Percentiles rank a stretch among this genome's conserved stretches.
Evolutionary conservation across 192 early-diverging fungal species (phyloP).

Genomic region (Glomus cerebriforme): DNA sequence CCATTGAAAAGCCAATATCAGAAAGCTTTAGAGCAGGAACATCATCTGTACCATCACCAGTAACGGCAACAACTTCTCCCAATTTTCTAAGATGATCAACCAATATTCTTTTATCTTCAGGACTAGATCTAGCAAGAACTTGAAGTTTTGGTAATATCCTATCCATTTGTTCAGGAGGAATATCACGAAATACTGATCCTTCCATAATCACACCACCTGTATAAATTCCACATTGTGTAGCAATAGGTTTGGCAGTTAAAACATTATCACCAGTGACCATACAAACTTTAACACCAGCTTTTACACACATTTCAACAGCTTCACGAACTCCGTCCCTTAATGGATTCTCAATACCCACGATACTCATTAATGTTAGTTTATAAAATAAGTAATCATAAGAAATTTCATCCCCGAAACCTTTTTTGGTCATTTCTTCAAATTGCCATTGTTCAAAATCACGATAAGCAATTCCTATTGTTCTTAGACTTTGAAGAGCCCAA

Average conservation of each 20-base stretch:
- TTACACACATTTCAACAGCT: slow-evolving; percentile 83
- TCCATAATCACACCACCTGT: slow-evolving; percentile 92
- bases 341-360: slow-evolving; percentile 97
- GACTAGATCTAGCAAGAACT: slow-evolving; percentile 91
- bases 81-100: slow-evolving; percentile 85
- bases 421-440: slow-evolving; percentile 39
- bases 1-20: slow-evolving; percentile 98
- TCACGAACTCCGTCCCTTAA: slow-evolving; percentile 91
- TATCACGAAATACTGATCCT: slow-evolving; percentile 88
- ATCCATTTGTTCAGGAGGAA: slow-evolving; percentile 84
- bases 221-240: slow-evolving; percentile 89
- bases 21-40: slow-evolving; percentile 90
- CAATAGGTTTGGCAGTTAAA: slow-evolving; percentile 91
- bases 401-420: slow-evolving; percentile 52
- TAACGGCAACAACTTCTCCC: slow-evolving; percentile 96
- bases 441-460: slow-evolving; percentile 75
- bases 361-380: slow-evolving; percentile 73
- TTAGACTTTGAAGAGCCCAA: slow-evolving; percentile 78
- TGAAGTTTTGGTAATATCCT: slow-evolving; percentile 86
- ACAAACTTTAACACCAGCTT: slow-evolving; percentile 91
- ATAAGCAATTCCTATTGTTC: slow-evolving; percentile 89
- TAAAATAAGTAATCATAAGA: slow-evolving; percentile 54
- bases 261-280: slow-evolving; percentile 99
- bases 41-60: slow-evolving; percentile 99
- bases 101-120: slow-evolving; percentile 96